Evolutionary conservation across 2,329 filamentous ascomycete species (phyloP).

Genomic region (Daldinia sp.): DNA sequence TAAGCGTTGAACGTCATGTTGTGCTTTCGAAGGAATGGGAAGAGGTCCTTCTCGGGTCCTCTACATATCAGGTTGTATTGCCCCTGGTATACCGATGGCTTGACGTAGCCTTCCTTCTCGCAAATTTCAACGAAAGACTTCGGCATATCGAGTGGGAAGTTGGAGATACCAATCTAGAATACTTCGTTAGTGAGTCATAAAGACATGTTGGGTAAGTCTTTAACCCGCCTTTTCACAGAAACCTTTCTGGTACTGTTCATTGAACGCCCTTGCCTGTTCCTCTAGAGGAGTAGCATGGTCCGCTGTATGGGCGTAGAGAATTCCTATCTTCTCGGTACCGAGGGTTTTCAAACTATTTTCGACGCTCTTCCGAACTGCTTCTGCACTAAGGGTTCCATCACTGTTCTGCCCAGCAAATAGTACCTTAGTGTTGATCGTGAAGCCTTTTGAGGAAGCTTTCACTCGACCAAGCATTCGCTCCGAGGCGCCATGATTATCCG

Average conservation of each 20-base stretch:
- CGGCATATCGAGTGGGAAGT: constrained; percentile 28
- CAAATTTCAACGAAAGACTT: constrained; percentile 25
- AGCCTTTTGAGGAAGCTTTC: constrained; percentile 16
- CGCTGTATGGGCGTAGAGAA: background rate
- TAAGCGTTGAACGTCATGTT: constrained; percentile 29
- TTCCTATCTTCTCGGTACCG: background rate
- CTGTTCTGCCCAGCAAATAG: constrained; percentile 23
- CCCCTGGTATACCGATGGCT: constrained; percentile 33
- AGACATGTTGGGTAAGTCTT: too few relatives aligned
- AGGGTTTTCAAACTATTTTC: background rate
- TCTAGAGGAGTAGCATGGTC: background rate
- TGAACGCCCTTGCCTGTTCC: background rate
- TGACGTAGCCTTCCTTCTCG: constrained; percentile 29
- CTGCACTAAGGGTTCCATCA: constrained; percentile 7
- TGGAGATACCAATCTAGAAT: constrained; percentile 11
- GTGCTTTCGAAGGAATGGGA: constrained; percentile 28
- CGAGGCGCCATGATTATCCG: constrained; percentile 23
- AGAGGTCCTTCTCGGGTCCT: constrained; percentile 17
- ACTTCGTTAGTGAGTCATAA: background rate
- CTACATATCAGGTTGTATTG: constrained; percentile 34
- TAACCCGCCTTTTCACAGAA: background rate
- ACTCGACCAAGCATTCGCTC: constrained; percentile 24
- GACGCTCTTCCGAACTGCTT: background rate
- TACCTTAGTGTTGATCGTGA: constrained; percentile 32
- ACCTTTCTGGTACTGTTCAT: background rate